Evolutionary conservation across 805 yeast species (phyloP).

Genomic region (Kluyveromyces aestuarii): DNA sequence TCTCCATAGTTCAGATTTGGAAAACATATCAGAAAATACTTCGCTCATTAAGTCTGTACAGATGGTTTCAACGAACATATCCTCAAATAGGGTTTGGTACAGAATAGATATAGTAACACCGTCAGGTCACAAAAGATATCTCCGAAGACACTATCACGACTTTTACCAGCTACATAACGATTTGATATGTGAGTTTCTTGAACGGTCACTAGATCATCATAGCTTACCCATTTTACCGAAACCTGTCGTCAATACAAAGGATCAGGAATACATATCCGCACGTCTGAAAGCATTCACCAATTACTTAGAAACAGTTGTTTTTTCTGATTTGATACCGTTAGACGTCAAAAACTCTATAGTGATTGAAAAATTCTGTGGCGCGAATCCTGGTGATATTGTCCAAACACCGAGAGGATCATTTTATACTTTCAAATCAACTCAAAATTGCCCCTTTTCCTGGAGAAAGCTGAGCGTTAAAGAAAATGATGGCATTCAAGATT

Average conservation of each 20-base stretch:
- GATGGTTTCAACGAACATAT: constrained; percentile 9
- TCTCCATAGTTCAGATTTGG: not conserved
- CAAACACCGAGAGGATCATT: constrained; percentile 6
- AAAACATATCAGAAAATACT: not conserved
- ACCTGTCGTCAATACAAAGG: constrained; percentile 4
- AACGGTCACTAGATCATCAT: not conserved
- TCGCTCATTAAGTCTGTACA: constrained; percentile 1
- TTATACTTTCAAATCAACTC: not conserved
- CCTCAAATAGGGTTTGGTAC: constrained; percentile 12
- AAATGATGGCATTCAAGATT: not conserved
- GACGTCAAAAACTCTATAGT: not conserved
- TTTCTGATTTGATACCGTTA: constrained; percentile 3
- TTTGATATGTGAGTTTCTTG: constrained; percentile 4
- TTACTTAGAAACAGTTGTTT: constrained; percentile 2
- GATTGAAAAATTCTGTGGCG: constrained; percentile 5
- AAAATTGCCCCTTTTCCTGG: not conserved
- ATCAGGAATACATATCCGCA: not conserved
- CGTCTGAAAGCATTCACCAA: constrained; percentile 2
- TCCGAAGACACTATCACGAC: constrained; percentile 14
- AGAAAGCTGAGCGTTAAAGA: not conserved
- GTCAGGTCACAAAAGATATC: constrained; percentile 6
- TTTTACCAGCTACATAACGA: constrained; percentile 16
- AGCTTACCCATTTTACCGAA: constrained; percentile 5
- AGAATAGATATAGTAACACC: constrained; percentile 7
- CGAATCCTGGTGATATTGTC: constrained; percentile 6